These are phyloP conservation scores for Verruconis gallopava DNA, from an alignment of 2,329 filamentous ascomycete species.

Conservation along the genomic window DNA sequence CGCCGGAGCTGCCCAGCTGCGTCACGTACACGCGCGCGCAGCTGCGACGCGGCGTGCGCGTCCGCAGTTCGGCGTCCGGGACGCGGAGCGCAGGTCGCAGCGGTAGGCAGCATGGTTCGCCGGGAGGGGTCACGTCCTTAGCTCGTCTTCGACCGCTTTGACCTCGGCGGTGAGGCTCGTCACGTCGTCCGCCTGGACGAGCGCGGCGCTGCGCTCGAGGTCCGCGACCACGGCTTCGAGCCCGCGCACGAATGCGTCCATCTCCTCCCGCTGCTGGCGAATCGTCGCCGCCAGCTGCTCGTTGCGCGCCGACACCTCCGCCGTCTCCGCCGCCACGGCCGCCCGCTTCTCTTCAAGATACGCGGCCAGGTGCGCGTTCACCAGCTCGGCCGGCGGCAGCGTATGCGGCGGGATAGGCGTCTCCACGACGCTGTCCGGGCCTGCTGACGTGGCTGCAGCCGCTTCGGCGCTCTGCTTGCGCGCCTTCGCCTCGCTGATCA, in stretches of 20 bases:
- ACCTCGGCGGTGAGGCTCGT: slow-evolving; percentile 4
- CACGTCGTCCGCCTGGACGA: slow-evolving; percentile 19
- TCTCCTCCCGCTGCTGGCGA: slow-evolving; percentile 41
- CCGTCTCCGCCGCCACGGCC: slow-evolving; percentile 37
- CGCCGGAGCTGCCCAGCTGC: no score
- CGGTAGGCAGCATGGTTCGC: no score
- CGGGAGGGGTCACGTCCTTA: slow-evolving; percentile 6
- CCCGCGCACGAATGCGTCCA: slow-evolving; percentile 39
- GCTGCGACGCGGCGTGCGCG: no score
- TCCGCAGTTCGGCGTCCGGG: no score
- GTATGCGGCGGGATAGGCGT: slow-evolving; percentile 35
- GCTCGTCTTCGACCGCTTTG: slow-evolving; percentile 6
- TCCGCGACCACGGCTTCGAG: slow-evolving; percentile 45
- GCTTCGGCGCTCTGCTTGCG: slow-evolving; percentile 34
- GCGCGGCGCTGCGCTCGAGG: slow-evolving; percentile 37
- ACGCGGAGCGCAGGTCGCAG: no score
- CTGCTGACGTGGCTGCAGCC: slow-evolving; percentile 18
- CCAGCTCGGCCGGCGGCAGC: slow-evolving; percentile 41
- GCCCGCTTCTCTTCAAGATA: slow-evolving; percentile 38
- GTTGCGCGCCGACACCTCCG: slow-evolving; percentile 39
- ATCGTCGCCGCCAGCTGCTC: slow-evolving; percentile 38
- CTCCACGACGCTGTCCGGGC: slow-evolving; percentile 18
- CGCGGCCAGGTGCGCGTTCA: slow-evolving; percentile 45
- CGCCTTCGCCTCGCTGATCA: slow-evolving; percentile 44
- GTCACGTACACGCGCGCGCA: no score